phyloP scores from a whole-genome alignment of 805 yeast species.

The Metschnikowia picachoensis region DNA sequence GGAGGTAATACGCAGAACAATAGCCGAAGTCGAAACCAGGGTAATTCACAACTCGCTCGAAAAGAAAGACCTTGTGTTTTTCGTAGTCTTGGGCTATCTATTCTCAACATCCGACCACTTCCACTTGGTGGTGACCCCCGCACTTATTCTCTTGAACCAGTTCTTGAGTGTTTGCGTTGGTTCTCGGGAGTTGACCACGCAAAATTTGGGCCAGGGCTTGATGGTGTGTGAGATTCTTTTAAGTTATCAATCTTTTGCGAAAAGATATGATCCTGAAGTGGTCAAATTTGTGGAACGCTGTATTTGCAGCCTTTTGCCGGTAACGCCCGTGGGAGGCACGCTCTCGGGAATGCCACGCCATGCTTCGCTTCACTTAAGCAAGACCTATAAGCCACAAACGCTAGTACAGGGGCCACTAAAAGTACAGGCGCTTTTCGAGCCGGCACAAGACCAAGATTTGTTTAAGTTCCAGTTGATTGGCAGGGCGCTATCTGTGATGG shows the following conservation, averaged over 20 bases:
- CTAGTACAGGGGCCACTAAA: conserved; percentile 5
- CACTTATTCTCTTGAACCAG: conserved; percentile 69
- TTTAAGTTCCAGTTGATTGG: conserved; percentile 30
- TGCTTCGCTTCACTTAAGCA: conserved; percentile 15
- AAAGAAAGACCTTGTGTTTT: conserved; percentile 57
- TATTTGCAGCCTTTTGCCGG: conserved; percentile 42
- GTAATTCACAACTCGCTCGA: conserved; percentile 28
- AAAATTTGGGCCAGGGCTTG: conserved; percentile 54
- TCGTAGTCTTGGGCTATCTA: conserved; percentile 65
- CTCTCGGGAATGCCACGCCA: conserved; percentile 9
- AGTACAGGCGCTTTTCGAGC: conserved; percentile 12
- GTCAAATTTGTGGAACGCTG: conserved; percentile 53
- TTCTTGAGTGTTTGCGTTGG: conserved; percentile 37
- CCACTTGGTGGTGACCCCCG: conserved; percentile 86
- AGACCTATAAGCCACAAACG: conserved; percentile 14
- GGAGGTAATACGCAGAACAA: conserved; percentile 53
- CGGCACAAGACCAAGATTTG: conserved; percentile 10
- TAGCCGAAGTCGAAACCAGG: conserved; percentile 53
- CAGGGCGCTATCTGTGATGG: conserved; percentile 31
- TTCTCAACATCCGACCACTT: conserved; percentile 96
- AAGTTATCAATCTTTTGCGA: conserved; percentile 74
- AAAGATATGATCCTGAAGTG: conserved; percentile 81
- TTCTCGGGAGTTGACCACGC: conserved; percentile 25
- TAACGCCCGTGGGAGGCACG: conserved; percentile 19
- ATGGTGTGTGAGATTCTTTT: conserved; percentile 62